Evolutionary conservation across 2,329 filamentous ascomycete species (phyloP).

Genomic region (Fusarium concolor): DNA sequence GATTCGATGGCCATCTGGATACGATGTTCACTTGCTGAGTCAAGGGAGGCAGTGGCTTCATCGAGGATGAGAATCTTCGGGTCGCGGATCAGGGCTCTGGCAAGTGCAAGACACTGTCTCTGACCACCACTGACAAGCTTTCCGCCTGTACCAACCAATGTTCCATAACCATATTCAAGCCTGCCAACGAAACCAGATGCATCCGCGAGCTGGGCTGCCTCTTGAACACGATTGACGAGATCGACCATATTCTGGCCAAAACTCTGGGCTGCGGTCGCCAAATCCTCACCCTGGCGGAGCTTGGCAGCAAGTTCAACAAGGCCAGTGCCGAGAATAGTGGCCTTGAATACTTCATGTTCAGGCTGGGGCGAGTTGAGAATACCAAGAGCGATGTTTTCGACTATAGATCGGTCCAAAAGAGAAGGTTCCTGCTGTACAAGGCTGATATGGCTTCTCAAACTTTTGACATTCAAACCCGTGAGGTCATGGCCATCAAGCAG

Average conservation of each 20-base stretch:
- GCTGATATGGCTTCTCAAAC: conserved; percentile 56
- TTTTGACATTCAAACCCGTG: conserved; percentile 59
- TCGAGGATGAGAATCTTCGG: conserved; percentile 70
- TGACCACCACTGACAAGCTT: conserved; percentile 70
- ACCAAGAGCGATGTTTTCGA: conserved; percentile 65
- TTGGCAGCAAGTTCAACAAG: conserved; percentile 64
- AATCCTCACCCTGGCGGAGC: conserved; percentile 62
- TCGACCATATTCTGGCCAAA: conserved; percentile 59
- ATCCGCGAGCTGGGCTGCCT: conserved; percentile 69
- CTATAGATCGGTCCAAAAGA: conserved; percentile 59
- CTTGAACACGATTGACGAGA: conserved; percentile 62
- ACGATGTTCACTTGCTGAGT: conserved; percentile 66
- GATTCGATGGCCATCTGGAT: conserved; percentile 63
- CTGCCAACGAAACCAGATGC: conserved; percentile 66
- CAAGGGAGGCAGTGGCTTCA: conserved; percentile 71
- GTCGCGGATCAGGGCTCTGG: conserved; percentile 67
- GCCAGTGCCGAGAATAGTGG: conserved; percentile 60
- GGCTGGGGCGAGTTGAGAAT: conserved; percentile 57
- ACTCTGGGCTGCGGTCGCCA: conserved; percentile 57
- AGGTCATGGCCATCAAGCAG: conserved; percentile 62
- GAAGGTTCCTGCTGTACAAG: conserved; percentile 61
- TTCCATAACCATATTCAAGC: conserved; percentile 66
- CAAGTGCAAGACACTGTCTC: conserved; percentile 69
- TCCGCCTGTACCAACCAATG: conserved; percentile 64
- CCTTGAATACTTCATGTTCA: conserved; percentile 56